These are phyloP conservation scores for Aspergillus ostianus DNA, from an alignment of 495 filamentous ascomycete species.

Conservation along the genomic window DNA sequence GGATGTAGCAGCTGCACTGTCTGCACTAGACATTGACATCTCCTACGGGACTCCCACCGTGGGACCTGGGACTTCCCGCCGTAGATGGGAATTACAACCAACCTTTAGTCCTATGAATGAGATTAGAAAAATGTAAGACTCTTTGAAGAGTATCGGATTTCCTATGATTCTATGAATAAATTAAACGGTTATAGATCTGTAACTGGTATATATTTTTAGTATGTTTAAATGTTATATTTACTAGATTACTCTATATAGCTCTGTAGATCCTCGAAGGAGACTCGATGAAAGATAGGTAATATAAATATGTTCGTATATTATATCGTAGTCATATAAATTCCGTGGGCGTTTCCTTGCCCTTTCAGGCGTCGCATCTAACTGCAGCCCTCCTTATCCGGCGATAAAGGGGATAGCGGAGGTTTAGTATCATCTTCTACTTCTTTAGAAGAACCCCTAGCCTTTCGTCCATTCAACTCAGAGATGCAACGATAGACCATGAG, in stretches of 20 bases:
- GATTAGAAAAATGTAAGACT: slow-evolving; percentile 1
- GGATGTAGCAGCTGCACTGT: too few species aligned
- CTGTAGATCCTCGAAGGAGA: neutral
- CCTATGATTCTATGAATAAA: neutral
- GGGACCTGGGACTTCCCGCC: slow-evolving; percentile 6
- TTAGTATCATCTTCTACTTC: neutral
- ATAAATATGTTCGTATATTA: neutral
- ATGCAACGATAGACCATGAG: too few species aligned
- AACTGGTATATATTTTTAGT: neutral
- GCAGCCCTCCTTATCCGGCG: neutral
- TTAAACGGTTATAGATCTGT: neutral
- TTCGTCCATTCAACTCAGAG: too few species aligned
- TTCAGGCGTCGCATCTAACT: neutral
- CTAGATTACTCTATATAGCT: neutral
- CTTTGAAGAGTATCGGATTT: neutral
- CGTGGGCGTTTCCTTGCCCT: neutral
- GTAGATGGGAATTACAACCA: slow-evolving; percentile 5
- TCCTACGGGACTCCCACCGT: slow-evolving; percentile 9
- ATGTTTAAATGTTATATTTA: neutral
- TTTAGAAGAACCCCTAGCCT: neutral
- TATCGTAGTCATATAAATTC: neutral
- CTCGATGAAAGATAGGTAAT: neutral
- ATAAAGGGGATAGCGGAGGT: too few species aligned
- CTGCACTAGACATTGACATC: too few species aligned
- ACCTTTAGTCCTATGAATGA: slow-evolving; percentile 2